Evolutionary conservation across 1,284 basidiomycete genomes (phyloP), one percentile per base, ranked within the genome.

Genomic region (Lentinus polychrous): DNA sequence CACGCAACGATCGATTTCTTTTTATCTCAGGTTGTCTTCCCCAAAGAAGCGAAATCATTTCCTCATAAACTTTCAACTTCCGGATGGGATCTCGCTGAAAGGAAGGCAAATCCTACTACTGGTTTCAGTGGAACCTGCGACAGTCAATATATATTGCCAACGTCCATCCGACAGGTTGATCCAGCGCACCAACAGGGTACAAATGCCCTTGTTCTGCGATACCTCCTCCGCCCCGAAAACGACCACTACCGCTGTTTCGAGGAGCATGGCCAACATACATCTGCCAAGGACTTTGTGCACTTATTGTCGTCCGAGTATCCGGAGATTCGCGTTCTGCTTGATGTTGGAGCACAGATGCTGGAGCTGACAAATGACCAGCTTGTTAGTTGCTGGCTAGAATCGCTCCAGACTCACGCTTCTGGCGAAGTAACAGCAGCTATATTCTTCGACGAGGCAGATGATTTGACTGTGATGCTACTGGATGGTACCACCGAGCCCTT

Each of bases 81-180:
- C 8, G 70, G 68, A 0, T 80, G 78, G 78, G 78, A 80, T 60
- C 57, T 80, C 34, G 75, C 72, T 0, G 69, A 71, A 49, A 48
- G 47, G 5, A 70, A 61, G 45, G 39, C 39, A 0, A 61, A 68
- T 32, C 22, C 67, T 8, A 71, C 62, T 3, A 79, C 75, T 2
- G 78, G 78, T 0, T 81, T 80, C 55, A 79, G 75, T 39, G 78
- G 78, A 7, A 79, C 77, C 1, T 80, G 79, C 43, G 78, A 80
- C 53, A 71, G 71, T 31, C 66, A 60, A 39, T 71, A 75, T 49
- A 58, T 80, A 1, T 60, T 79, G 2, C 78, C 77, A 0, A 64
- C 64, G 0, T 69, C 71, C 0, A 74, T 79, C 37, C 54, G 51
- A 0, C 78, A 79, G 47, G 46, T 55, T 0, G 74, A 79, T 49